Evolutionary conservation across 2,329 filamentous ascomycete genomes (phyloP), one percentile per base, ranked within the genome.

Genomic region (Hypoxylon sp.): DNA sequence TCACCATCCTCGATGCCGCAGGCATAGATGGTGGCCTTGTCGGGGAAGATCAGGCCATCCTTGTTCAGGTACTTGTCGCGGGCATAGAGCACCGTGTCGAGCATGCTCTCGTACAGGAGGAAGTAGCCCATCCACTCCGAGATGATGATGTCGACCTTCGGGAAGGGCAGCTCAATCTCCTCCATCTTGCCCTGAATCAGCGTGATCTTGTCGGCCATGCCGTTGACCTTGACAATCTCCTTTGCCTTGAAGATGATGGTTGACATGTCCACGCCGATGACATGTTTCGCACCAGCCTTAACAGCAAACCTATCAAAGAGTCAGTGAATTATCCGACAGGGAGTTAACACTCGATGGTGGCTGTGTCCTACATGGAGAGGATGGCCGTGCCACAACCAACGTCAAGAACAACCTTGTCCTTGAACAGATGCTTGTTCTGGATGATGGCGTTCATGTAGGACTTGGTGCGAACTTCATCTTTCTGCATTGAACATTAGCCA

Each of bases 121-220:
- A 98, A 98, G 81, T 99, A 99, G 27, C 95, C 95, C 95, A 99
- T 99, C 95, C 95, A 99, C 82, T 99, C 95, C 1, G 94, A 98
- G 75, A 99, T 96, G 79, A 99, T 99, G 75, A 99, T 99, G 74
- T 99, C 95, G 66, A 99, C 95, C 79, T 98, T 91, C 72, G 92
- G 89, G 78, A 90, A 97, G 17, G 95, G 95, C 62, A 99, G 83
- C 72, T 90, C 83, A 41, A 99, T 92, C 80, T 99, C 95, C 81
- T 99, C 95, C 95, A 99, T 99, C 86, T 99, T 99, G 75, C 95
- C 95, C 81, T 98, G 95, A 64, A 99, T 86, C 58, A 99, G 86
- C 49, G 95, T 98, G 76, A 99, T 97, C 85, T 97, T 96, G 80
- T 94, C 90, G 49, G 89, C 84, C 84, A 99, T 87, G 69, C 94